Conservation (phyloP, 306 rosid species). For the Herpetospermum pedunculosum region DNA sequence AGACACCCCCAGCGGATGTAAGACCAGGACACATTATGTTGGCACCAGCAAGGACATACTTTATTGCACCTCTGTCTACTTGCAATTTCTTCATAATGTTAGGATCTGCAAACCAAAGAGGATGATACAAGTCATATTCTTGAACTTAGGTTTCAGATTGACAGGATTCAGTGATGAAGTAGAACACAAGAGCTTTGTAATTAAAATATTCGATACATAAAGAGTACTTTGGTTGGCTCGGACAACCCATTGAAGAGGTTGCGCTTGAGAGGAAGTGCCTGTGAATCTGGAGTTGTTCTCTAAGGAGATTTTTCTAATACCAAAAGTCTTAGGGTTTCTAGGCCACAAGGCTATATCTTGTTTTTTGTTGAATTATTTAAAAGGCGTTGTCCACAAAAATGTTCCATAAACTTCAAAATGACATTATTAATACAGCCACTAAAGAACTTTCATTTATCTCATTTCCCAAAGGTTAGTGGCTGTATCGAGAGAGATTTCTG, state of each 20-base stretch:
- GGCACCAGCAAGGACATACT: conserved; percentile 89
- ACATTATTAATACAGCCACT: neutral
- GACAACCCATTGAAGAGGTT: neutral
- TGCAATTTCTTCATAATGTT: conserved; percentile 84
- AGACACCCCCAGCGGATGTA: conserved; percentile 84
- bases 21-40: conserved; percentile 99
- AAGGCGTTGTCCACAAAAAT: neutral
- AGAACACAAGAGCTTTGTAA: neutral
- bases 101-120: conserved; percentile 52
- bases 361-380: neutral
- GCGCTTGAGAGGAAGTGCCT: too few relatives aligned
- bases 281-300: neutral
- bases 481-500: neutral
- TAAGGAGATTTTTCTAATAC: neutral
- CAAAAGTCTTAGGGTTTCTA: neutral
- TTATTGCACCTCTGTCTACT: conserved; percentile 92
- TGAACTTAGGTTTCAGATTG: neutral
- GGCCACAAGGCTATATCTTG: neutral
- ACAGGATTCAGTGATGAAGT: neutral
- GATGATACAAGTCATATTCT: neutral
- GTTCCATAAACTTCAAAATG: neutral
- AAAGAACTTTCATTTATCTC: neutral
- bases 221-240: neutral
- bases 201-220: neutral
- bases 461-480: neutral